Evolutionary conservation across 2,329 filamentous ascomycete species (phyloP).

Genomic region (Fusarium duplospermum): DNA sequence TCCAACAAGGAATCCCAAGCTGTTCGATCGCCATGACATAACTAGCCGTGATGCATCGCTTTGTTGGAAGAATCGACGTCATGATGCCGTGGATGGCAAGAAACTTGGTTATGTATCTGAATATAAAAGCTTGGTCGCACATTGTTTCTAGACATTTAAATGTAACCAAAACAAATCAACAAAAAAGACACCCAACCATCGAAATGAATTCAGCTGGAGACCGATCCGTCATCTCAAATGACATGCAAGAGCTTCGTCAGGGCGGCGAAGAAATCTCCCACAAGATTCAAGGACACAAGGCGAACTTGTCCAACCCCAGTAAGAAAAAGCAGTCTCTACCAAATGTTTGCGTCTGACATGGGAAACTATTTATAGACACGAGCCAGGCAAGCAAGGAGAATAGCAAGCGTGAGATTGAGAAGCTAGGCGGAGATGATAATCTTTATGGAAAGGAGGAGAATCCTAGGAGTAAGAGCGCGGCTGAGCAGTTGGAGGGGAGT

Average conservation of each 20-base stretch:
- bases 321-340: no score
- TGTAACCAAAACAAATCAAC: neutral
- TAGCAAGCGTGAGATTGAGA: slow-evolving; percentile 54
- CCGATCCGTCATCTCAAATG: slow-evolving; percentile 54
- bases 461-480: slow-evolving; percentile 55
- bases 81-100: slow-evolving; percentile 14
- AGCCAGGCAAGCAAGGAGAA: slow-evolving; percentile 59
- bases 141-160: no score
- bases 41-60: slow-evolving; percentile 1
- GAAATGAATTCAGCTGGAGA: slow-evolving; percentile 49
- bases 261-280: slow-evolving; percentile 44
- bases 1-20: slow-evolving; percentile 4
- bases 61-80: slow-evolving; percentile 21
- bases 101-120: neutral
- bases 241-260: slow-evolving; percentile 54
- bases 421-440: slow-evolving; percentile 56
- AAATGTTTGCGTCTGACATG: neutral
- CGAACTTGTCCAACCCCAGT: slow-evolving; percentile 61
- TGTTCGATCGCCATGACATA: slow-evolving; percentile 34
- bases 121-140: slow-evolving; percentile 8
- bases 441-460: slow-evolving; percentile 57
- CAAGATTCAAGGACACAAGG: slow-evolving; percentile 56
- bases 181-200: neutral
- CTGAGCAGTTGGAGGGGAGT: slow-evolving; percentile 53
- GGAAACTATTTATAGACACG: slow-evolving; percentile 49